Conservation (phyloP, 257 asterid species). For the Plantago major region DNA sequence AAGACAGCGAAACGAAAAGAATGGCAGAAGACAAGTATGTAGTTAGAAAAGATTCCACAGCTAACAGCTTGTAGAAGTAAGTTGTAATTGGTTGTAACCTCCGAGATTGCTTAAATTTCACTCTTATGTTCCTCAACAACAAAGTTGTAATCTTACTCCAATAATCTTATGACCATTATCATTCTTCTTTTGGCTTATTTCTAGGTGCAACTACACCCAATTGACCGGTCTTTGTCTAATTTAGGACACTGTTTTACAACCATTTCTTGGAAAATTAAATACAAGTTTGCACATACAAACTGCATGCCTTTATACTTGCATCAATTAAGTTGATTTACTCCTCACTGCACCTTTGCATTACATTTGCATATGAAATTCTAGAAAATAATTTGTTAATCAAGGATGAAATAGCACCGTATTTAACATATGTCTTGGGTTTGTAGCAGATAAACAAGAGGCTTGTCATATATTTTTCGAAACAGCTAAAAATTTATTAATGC, state of each 20-base stretch:
- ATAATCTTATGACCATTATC: constrained; percentile 1
- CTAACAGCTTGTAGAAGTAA: neutral
- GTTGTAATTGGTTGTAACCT: constrained; percentile 1
- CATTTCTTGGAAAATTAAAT: neutral
- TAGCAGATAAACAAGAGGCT: too few species aligned
- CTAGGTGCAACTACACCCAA: constrained; percentile 4
- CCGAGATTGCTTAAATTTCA: constrained; percentile 23
- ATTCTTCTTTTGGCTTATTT: constrained; percentile 15
- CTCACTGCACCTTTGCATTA: too few species aligned
- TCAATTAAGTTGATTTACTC: too few species aligned
- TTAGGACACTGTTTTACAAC: neutral
- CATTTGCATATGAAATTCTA: too few species aligned
- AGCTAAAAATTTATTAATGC: too few species aligned
- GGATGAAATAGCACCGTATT: too few species aligned
- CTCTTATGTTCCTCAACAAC: constrained; percentile 20
- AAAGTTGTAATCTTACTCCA: neutral
- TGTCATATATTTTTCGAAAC: too few species aligned
- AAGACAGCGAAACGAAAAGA: constrained; percentile 7
- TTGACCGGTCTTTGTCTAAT: constrained; percentile 1
- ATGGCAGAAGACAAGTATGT: constrained; percentile 6
- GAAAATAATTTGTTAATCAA: too few species aligned
- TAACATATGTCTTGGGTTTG: too few species aligned
- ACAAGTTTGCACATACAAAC: neutral
- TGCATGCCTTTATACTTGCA: too few species aligned
- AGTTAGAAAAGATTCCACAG: constrained; percentile 13